Percentiles rank a stretch among this genome's conserved stretches.
Evolutionary conservation across 2,329 filamentous ascomycete species (phyloP).

Genomic region (Sporothrix inflata): DNA sequence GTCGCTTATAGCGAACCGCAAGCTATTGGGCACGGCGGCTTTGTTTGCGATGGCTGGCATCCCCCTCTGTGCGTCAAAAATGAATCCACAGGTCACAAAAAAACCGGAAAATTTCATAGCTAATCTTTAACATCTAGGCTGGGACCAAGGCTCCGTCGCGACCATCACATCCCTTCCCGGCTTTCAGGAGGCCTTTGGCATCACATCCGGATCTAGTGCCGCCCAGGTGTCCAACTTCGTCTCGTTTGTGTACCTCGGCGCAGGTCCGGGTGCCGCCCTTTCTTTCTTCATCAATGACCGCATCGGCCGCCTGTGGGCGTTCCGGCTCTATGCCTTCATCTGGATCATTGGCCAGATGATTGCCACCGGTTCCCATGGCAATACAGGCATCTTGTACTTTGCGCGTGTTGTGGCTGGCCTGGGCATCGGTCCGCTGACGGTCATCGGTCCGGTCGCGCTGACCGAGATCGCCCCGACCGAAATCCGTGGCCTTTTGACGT

Average conservation of each 20-base stretch:
- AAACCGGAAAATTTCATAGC: no score
- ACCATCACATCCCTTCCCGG: no score
- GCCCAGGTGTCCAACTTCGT: slow-evolving; percentile 29
- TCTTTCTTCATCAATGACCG: slow-evolving; percentile 42
- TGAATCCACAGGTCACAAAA: no score
- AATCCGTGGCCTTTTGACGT: slow-evolving; percentile 48
- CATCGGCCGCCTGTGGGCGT: slow-evolving; percentile 47
- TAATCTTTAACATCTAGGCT: no score
- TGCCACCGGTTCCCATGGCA: slow-evolving; percentile 37
- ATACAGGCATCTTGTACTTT: slow-evolving; percentile 41
- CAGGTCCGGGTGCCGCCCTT: slow-evolving; percentile 18
- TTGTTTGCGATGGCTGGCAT: no score
- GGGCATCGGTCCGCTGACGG: slow-evolving; percentile 46
- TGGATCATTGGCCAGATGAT: slow-evolving; percentile 51
- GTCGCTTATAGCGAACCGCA: no score
- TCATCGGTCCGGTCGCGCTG: slow-evolving; percentile 50
- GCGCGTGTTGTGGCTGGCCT: slow-evolving; percentile 42
- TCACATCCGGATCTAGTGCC: slow-evolving; percentile 29
- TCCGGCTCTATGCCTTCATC: slow-evolving; percentile 45
- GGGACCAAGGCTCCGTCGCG: no score
- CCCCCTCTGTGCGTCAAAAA: no score
- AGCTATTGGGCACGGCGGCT: no score
- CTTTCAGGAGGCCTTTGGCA: no score
- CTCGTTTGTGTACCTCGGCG: slow-evolving; percentile 29
- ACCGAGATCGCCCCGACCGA: slow-evolving; percentile 53